Conservation (phyloP, 352 stramenopile genomes). For the Pythium aphanidermatum region DNA sequence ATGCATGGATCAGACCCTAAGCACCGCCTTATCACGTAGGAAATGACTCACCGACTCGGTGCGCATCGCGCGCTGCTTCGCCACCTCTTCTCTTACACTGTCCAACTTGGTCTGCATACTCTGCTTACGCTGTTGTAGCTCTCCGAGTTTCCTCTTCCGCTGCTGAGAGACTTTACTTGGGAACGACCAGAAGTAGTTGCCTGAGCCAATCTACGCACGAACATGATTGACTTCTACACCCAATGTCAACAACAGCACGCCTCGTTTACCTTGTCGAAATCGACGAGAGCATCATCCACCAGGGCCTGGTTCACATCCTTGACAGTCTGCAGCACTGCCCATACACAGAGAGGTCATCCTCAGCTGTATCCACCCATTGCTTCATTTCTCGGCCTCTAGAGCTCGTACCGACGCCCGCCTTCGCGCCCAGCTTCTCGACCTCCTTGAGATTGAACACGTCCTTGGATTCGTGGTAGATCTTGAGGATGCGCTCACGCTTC, state of each 20-base stretch:
- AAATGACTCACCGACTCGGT: conserved; percentile 55
- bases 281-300: conserved; percentile 73
- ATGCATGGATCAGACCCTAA: not conserved
- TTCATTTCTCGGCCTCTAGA: not conserved
- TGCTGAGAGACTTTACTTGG: conserved; percentile 77
- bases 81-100: conserved; percentile 43
- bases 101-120: conserved; percentile 30
- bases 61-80: conserved; percentile 39
- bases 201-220: conserved; percentile 59
- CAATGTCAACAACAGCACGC: not conserved
- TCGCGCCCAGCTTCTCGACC: conserved; percentile 80
- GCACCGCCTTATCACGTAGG: too few species aligned
- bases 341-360: too few species aligned
- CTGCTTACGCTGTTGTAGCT: conserved; percentile 52
- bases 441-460: conserved; percentile 86
- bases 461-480: conserved; percentile 83
- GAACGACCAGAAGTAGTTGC: conserved; percentile 88
- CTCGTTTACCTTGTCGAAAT: conserved; percentile 69
- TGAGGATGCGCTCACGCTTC: conserved; percentile 79
- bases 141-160: conserved; percentile 64
- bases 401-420: conserved; percentile 66
- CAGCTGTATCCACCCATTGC: too few species aligned
- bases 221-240: not conserved
- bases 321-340: conserved; percentile 80
- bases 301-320: conserved; percentile 87